These are phyloP conservation scores for Clitocybe nebularis DNA, from an alignment of 1,284 basidiomycete species.

Conservation along the genomic window DNA sequence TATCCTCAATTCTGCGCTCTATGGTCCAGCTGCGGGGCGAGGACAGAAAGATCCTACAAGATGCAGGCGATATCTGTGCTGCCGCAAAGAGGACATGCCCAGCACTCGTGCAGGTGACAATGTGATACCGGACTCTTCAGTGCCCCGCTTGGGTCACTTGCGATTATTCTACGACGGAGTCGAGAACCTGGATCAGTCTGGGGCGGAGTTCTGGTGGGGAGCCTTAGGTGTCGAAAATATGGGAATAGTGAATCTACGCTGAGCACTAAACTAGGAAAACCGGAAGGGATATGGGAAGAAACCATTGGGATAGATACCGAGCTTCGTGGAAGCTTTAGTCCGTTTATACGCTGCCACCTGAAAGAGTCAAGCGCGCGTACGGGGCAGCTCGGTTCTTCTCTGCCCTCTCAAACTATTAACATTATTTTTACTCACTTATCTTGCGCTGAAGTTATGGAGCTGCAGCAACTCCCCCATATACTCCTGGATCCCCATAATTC, in stretches of 20 bases:
- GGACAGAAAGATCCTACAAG: neutral
- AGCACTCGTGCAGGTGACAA: neutral
- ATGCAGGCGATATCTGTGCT: neutral
- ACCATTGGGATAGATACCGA: too few relatives aligned
- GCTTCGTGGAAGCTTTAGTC: too few relatives aligned
- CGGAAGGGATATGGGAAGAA: neutral
- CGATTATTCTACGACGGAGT: neutral
- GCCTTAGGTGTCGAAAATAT: too few relatives aligned
- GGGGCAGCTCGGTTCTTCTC: too few relatives aligned
- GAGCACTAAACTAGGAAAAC: neutral
- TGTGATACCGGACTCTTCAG: conserved; percentile 2
- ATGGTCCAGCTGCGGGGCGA: neutral
- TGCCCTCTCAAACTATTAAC: too few relatives aligned
- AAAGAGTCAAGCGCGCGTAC: too few relatives aligned
- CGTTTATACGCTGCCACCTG: too few relatives aligned
- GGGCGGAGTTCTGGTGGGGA: neutral
- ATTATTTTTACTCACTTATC: too few relatives aligned
- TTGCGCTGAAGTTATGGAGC: too few relatives aligned
- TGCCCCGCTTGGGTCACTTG: conserved; percentile 3
- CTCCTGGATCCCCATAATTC: too few relatives aligned
- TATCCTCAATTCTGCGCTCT: conserved; percentile 4
- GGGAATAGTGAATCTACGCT: neutral
- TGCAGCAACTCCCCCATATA: too few relatives aligned
- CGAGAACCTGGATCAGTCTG: neutral
- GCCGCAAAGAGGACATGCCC: neutral